A percentile compares a stretch with the other conserved stretches of the same genome.
Evolutionary conservation across 2,329 filamentous ascomycete genomes (phyloP).

Genomic region (Fusarium chuoi): DNA sequence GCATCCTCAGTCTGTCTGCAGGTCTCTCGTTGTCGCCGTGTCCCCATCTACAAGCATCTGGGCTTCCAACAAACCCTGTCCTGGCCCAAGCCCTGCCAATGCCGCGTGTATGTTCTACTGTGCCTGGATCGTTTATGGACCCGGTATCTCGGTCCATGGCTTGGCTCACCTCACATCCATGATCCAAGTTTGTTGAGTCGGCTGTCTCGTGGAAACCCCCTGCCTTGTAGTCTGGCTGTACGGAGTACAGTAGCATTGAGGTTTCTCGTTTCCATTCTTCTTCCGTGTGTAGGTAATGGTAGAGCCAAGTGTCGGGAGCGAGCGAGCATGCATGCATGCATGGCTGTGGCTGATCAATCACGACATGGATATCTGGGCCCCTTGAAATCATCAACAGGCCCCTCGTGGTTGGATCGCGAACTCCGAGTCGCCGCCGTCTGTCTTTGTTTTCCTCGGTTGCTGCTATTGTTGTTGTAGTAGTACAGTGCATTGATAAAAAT

Average conservation of each 20-base stretch:
- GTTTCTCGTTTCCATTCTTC: slow-evolving; percentile 7
- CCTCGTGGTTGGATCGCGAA: slow-evolving; percentile 30
- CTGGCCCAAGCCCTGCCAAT: slow-evolving; percentile 21
- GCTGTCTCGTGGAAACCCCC: not conserved
- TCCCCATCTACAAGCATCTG: slow-evolving; percentile 27
- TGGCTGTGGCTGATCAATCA: slow-evolving; percentile 10
- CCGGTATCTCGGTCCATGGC: slow-evolving; percentile 25
- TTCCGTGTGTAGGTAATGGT: not conserved
- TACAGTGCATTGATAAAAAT: not conserved
- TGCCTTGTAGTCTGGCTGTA: not conserved
- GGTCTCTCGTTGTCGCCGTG: slow-evolving; percentile 17
- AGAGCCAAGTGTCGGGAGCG: slow-evolving; percentile 23
- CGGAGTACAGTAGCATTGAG: not conserved
- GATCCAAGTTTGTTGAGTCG: slow-evolving; percentile 25
- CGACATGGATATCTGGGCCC: slow-evolving; percentile 20
- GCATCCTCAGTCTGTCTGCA: slow-evolving; percentile 5
- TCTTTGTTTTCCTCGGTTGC: slow-evolving; percentile 19
- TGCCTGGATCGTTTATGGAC: slow-evolving; percentile 33
- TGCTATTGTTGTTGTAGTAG: not conserved
- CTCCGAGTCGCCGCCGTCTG: slow-evolving; percentile 28
- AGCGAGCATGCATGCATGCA: slow-evolving; percentile 12
- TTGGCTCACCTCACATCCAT: slow-evolving; percentile 25
- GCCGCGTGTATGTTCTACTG: slow-evolving; percentile 24
- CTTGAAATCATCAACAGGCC: slow-evolving; percentile 11
- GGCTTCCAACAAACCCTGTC: slow-evolving; percentile 12